Conservation (phyloP, 73 alveolate species). For the Urostyla sp. region DNA sequence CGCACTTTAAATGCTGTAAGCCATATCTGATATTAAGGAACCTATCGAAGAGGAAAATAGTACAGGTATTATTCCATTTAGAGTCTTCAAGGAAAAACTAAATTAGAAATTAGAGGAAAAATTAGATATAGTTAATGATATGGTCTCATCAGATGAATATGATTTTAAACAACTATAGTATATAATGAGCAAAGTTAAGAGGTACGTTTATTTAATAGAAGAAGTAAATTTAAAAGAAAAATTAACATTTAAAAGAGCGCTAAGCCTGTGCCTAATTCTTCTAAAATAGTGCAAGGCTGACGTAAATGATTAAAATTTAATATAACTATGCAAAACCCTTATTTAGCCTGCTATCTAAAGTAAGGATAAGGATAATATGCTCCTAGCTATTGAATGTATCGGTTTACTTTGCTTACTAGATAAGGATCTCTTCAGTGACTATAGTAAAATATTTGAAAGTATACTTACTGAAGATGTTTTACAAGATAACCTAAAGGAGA, state of each 20-base stretch:
- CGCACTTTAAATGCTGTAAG: constrained; percentile 36
- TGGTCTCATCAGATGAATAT: constrained; percentile 25
- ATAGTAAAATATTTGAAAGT: constrained; percentile 24
- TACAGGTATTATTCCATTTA: background rate
- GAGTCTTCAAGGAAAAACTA: background rate
- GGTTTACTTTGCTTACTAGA: constrained; percentile 52
- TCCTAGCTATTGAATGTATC: constrained; percentile 55
- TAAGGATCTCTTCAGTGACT: constrained; percentile 47
- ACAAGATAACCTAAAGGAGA: constrained; percentile 34
- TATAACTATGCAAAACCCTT: constrained; percentile 33
- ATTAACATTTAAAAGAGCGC: constrained; percentile 44
- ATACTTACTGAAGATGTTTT: constrained; percentile 33
- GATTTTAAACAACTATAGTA: background rate
- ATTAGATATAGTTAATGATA: constrained; percentile 32
- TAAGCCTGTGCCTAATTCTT: constrained; percentile 38
- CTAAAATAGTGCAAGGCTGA: constrained; percentile 53
- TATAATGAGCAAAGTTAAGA: constrained; percentile 30
- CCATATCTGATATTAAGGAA: constrained; percentile 47
- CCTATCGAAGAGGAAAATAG: constrained; percentile 20
- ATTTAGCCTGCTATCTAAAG: constrained; percentile 40
- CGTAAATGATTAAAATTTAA: constrained; percentile 47
- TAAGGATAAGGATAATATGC: constrained; percentile 52
- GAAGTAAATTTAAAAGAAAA: constrained; percentile 39
- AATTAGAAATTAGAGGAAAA: constrained; percentile 20
- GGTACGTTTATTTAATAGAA: constrained; percentile 29